A percentile compares a stretch with the other conserved stretches of the same genome.
Evolutionary conservation across 768 basidiomycete genomes (phyloP).

Genomic region (Coprinopsis strossmayeri): DNA sequence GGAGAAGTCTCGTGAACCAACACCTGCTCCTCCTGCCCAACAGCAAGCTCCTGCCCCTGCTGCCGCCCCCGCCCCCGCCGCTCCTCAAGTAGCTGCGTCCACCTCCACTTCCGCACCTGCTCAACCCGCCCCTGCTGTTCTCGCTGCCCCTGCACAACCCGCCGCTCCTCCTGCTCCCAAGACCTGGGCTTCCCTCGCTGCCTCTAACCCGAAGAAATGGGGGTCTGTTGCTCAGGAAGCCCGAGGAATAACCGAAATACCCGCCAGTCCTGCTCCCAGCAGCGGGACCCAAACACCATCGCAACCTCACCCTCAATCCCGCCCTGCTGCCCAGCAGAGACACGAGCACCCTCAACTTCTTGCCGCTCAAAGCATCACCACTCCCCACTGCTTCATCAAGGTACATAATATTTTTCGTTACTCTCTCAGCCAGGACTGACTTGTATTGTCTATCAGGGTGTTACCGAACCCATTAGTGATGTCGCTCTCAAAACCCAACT

Average conservation of each 20-base stretch:
- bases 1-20: slow-evolving; percentile 21
- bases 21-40: slow-evolving; percentile 26
- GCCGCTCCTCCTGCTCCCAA: slow-evolving; percentile 52
- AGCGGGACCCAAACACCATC: slow-evolving; percentile 19
- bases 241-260: slow-evolving; percentile 66
- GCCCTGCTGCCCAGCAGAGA: slow-evolving; percentile 18
- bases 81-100: slow-evolving; percentile 23
- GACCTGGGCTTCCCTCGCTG: slow-evolving; percentile 91
- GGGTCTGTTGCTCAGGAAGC: slow-evolving; percentile 74
- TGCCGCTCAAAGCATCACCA: slow-evolving; percentile 59
- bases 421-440: not conserved
- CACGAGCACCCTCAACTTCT: slow-evolving; percentile 38
- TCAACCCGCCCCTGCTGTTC: slow-evolving; percentile 22
- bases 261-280: slow-evolving; percentile 25
- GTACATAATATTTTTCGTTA: slow-evolving; percentile 16
- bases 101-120: slow-evolving; percentile 23
- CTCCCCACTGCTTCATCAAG: slow-evolving; percentile 90
- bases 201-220: slow-evolving; percentile 79
- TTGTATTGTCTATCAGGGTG: slow-evolving; percentile 42
- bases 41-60: slow-evolving; percentile 24
- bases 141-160: slow-evolving; percentile 25
- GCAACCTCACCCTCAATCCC: slow-evolving; percentile 17
- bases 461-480: slow-evolving; percentile 58
- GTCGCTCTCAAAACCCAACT: slow-evolving; percentile 44
- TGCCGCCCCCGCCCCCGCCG: slow-evolving; percentile 20